Conservation (phyloP, 345 rosid species). For the Dipteronia sinensis region DNA sequence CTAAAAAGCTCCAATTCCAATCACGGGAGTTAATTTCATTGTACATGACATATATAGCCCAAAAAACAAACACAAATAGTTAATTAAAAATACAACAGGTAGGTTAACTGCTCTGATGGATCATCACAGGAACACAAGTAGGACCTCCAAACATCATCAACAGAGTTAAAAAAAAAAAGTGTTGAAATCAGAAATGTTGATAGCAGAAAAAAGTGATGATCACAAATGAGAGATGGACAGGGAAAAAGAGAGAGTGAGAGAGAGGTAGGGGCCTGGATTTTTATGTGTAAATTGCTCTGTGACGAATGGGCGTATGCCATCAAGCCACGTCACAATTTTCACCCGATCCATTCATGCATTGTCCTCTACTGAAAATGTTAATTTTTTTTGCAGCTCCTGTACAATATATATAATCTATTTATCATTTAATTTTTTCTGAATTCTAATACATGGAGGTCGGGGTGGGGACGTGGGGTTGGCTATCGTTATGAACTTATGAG, state of each 20-base stretch:
- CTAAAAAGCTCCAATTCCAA: background rate
- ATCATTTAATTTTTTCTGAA: too few relatives aligned
- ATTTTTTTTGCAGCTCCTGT: background rate
- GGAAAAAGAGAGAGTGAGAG: background rate
- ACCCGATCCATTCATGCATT: background rate
- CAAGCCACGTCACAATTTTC: constrained; percentile 5
- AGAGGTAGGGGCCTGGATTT: constrained; percentile 1
- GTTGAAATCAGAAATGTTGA: background rate
- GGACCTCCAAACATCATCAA: constrained; percentile 22
- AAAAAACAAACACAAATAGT: background rate
- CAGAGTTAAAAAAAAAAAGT: background rate
- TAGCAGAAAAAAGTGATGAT: constrained; percentile 17
- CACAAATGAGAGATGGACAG: background rate
- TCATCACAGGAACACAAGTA: constrained; percentile 10
- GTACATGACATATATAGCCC: background rate
- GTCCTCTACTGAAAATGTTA: constrained; percentile 8
- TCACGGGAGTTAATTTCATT: background rate
- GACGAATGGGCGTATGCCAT: constrained; percentile 14
- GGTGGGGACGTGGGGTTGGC: too few relatives aligned
- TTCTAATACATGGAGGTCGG: background rate
- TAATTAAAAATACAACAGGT: background rate
- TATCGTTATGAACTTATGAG: too few relatives aligned
- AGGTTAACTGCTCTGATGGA: constrained; percentile 9
- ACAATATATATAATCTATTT: background rate
- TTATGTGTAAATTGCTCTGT: background rate